These are phyloP conservation scores for Chondrostereum purpureum DNA, from an alignment of 1,284 basidiomycete species.

Conservation along the genomic window DNA sequence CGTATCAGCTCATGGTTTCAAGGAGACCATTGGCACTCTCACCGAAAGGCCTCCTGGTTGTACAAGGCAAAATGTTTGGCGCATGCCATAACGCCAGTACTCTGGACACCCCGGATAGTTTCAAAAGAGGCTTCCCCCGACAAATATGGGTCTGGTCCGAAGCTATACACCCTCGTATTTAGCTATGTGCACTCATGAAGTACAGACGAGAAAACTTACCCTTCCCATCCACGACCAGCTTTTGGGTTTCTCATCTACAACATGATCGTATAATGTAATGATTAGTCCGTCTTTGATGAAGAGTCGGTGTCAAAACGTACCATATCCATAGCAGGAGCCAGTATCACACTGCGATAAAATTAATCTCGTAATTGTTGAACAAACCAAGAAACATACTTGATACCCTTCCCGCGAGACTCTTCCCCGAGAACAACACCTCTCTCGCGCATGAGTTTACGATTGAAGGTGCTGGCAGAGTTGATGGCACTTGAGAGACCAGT, in stretches of 20 bases:
- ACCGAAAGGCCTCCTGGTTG: neutral
- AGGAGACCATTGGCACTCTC: too few relatives aligned
- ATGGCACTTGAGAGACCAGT: slow-evolving; percentile 50
- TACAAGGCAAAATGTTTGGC: slow-evolving; percentile 64
- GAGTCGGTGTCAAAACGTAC: slow-evolving; percentile 25
- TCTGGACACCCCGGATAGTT: slow-evolving; percentile 73
- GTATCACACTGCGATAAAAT: neutral
- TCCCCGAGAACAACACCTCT: slow-evolving; percentile 67
- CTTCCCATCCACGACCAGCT: slow-evolving; percentile 67
- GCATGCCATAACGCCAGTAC: slow-evolving; percentile 66
- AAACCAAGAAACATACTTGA: slow-evolving; percentile 35
- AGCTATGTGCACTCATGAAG: too few relatives aligned
- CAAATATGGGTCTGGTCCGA: slow-evolving; percentile 76
- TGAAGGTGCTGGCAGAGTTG: slow-evolving; percentile 50
- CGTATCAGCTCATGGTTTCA: too few relatives aligned
- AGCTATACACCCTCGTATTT: too few relatives aligned
- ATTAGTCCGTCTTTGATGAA: neutral
- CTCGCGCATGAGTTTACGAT: slow-evolving; percentile 44
- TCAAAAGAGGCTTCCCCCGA: slow-evolving; percentile 67
- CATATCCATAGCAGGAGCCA: slow-evolving; percentile 40
- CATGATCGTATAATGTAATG: slow-evolving; percentile 1
- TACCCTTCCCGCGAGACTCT: slow-evolving; percentile 72
- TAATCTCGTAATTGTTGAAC: too few relatives aligned
- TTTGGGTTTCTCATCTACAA: slow-evolving; percentile 41
- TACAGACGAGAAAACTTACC: slow-evolving; percentile 21